A percentile compares a stretch with the other conserved stretches of the same genome.
Conservation (phyloP, 192 early-diverging fungal genomes). For the Phycomyces nitens region DNA sequence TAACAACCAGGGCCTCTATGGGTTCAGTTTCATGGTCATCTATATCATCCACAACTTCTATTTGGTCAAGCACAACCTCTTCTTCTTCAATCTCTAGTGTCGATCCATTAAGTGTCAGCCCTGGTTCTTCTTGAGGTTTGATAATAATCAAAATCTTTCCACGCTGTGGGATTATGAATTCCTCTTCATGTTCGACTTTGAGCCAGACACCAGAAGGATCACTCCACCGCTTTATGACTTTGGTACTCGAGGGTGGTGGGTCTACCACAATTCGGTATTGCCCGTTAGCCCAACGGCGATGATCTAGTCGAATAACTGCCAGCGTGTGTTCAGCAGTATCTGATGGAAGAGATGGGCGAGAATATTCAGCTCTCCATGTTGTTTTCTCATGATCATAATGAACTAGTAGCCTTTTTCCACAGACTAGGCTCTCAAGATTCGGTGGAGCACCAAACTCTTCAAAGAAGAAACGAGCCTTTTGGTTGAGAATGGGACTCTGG, state of each 20-base stretch:
- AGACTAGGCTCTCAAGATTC: slow-evolving; percentile 10
- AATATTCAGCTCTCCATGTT: slow-evolving; percentile 34
- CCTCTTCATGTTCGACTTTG: slow-evolving; percentile 41
- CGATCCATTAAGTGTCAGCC: slow-evolving; percentile 32
- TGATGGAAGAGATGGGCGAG: neutral
- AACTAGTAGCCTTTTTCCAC: slow-evolving; percentile 8
- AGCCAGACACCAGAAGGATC: slow-evolving; percentile 44
- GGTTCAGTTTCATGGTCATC: neutral
- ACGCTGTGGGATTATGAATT: slow-evolving; percentile 37
- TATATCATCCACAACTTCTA: slow-evolving; percentile 3
- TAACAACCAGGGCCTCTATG: neutral
- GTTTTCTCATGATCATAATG: slow-evolving; percentile 22
- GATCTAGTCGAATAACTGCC: slow-evolving; percentile 36
- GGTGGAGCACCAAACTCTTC: slow-evolving; percentile 26
- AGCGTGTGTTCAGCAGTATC: neutral
- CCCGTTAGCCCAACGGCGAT: slow-evolving; percentile 28
- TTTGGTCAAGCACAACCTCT: slow-evolving; percentile 18
- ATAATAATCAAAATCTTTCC: slow-evolving; percentile 47
- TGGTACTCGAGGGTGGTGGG: slow-evolving; percentile 44
- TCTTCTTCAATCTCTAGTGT: slow-evolving; percentile 26
- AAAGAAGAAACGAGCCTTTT: neutral
- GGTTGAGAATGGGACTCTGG: neutral
- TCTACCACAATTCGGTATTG: slow-evolving; percentile 44
- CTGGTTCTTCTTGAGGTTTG: slow-evolving; percentile 13
- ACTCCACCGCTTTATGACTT: slow-evolving; percentile 27